Evolutionary conservation across 2,329 filamentous ascomycete species (phyloP), one percentile per base, ranked within the genome.

Genomic region (Cercospora zeina): DNA sequence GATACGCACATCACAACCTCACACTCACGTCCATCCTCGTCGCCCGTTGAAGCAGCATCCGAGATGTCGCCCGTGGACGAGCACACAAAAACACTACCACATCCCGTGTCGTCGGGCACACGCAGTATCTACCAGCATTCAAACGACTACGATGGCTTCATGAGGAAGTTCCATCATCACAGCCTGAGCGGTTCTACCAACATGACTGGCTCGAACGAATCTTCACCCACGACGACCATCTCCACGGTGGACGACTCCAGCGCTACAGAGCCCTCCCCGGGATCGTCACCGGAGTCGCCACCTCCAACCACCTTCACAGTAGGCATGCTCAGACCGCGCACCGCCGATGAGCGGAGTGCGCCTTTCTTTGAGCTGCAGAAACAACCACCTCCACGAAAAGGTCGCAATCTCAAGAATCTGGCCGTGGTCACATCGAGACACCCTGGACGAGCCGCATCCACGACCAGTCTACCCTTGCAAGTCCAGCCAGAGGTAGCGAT

Each of bases 161-260:
- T 70, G 49, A 66, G 65, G 27, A 70, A 67, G 59, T 73, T 70
- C 54, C 89, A 91, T 77, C 86, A 88, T 72, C 89, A 90, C 74
- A 83, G 87, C 73, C 85, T 90, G 73, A 91, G 89, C 78, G 88
- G 86, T n/a, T 93, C 88, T 7, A 91, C 89, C 2, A 88, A 89
- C 66, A 83, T 83, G 59, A 90, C 89, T 14, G 91, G 90, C 67
- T 97, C 95, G 1, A 90, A 90, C 45, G 93, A 96, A 72, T 96
- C 93, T 21, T 97, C 93, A 8, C 95, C 95, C 1, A 97, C 93
- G 7, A 97, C 93, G 3, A 96, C 93, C 1, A 85, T 95, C 54
- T 96, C 92, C 5, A 96, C 91, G 19, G 91, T 93, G 66, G 93
- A 96, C 77, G 96, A 93, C 4, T 93, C 91, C 8, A 90, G 91